Percentiles rank a stretch among this genome's conserved stretches.
Evolutionary conservation across 2,329 filamentous ascomycete species (phyloP).

Genomic region (Paracoccidioides lutzii): DNA sequence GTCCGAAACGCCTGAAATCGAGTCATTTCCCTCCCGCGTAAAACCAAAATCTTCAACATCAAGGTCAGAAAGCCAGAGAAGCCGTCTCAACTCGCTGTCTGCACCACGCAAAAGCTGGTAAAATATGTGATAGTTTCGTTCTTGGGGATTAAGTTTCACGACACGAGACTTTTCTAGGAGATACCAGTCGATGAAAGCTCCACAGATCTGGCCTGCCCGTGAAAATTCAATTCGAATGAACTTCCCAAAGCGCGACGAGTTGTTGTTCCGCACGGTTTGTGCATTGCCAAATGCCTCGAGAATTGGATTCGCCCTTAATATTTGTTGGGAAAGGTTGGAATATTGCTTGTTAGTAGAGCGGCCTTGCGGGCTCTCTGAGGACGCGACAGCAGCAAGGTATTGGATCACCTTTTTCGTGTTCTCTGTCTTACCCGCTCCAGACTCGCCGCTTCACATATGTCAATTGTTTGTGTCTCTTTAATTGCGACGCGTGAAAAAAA

Average conservation of each 20-base stretch:
- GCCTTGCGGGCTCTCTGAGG: constrained; percentile 56
- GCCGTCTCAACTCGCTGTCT: constrained; percentile 56
- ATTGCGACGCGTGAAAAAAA: background rate
- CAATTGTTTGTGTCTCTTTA: background rate
- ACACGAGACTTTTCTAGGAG: constrained; percentile 96
- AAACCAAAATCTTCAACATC: constrained; percentile 83
- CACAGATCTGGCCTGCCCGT: constrained; percentile 74
- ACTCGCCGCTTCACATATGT: constrained; percentile 54
- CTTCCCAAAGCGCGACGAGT: constrained; percentile 95
- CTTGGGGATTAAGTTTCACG: constrained; percentile 71
- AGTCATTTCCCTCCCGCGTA: constrained; percentile 80
- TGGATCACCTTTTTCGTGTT: constrained; percentile 99
- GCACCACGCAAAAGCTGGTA: constrained; percentile 89
- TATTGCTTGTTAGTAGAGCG: constrained; percentile 53
- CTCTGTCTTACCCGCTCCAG: constrained; percentile 94
- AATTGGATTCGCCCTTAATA: constrained; percentile 89
- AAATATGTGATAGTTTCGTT: constrained; percentile 95
- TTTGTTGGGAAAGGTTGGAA: constrained; percentile 88
- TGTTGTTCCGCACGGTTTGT: constrained; percentile 95
- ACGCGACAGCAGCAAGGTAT: constrained; percentile 88
- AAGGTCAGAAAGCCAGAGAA: constrained; percentile 61
- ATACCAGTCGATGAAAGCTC: constrained; percentile 98
- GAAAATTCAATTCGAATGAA: constrained; percentile 97
- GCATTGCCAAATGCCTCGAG: constrained; percentile 97
- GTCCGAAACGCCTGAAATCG: constrained; percentile 82